Evolutionary conservation across 345 rosid genomes (phyloP), one percentile per base, ranked within the genome.

Genomic region (Brassica incana): DNA sequence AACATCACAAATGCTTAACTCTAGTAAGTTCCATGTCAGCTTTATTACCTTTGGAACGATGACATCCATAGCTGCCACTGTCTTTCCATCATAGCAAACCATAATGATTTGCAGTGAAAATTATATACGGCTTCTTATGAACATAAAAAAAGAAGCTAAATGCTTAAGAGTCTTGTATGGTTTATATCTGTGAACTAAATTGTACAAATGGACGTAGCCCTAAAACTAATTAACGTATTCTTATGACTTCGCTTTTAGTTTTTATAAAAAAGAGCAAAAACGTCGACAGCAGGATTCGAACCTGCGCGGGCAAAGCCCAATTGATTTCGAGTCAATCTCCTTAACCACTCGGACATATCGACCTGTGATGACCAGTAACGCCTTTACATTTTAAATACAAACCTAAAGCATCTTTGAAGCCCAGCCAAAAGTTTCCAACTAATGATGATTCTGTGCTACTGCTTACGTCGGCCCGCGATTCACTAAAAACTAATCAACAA

Each of bases 241-340:
- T 5, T n/a, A 52, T 52, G 16, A 14, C 18, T 50, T 50, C 18
- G 58, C 18, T 50, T 50, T 50, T n/a, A 50, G 18, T 5, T 3
- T 12, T 12, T 45, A 45, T n/a, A 1, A n/a, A 59, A 27, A 6
- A 2, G 14, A 63, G 0, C 8, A n/a, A 5, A 50, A 15, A 1
- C 78, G 78, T 75, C 78, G 65, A 75, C 78, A 75, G 78, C 78
- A 75, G 78, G 78, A 75, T 75, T 75, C 78, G 78, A 65, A 75
- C 96, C 98, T 90, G 96, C 95, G 96, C 98, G 89, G 95, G 96
- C 94, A 87, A 0, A 81, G 94, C 94, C 98, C 97, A 94, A 92
- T 91, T 90, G 97, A 94, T 89, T 94, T 94, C 97, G 94, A 92
- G 92, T 92, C 97, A 92, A 91, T 92, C 96, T 92, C 96, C 97